A percentile compares a stretch with the other conserved stretches of the same genome.
These are phyloP conservation scores for Candida nemodendra DNA, from an alignment of 805 yeast species.

Conservation along the genomic window DNA sequence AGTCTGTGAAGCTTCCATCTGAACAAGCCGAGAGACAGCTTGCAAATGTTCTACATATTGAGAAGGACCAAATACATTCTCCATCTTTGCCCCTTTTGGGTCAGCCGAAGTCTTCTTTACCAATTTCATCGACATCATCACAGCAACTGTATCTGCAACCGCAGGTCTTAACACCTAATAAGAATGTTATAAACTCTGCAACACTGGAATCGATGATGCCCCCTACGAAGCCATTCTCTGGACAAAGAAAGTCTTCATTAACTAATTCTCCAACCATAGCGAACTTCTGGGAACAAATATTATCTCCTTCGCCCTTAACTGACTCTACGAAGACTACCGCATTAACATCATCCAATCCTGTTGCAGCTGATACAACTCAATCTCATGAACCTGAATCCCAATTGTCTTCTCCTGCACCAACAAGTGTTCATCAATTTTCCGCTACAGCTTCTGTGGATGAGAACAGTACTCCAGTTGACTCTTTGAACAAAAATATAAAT, in stretches of 20 bases:
- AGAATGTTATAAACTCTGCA: constrained; percentile 21
- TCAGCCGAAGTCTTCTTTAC: not conserved
- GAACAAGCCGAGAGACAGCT: no score
- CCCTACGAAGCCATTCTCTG: constrained; percentile 24
- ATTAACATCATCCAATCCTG: constrained; percentile 2
- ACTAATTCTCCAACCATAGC: constrained; percentile 21
- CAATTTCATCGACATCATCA: not conserved
- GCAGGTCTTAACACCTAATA: constrained; percentile 20
- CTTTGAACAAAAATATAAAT: constrained; percentile 10
- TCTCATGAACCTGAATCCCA: constrained; percentile 7
- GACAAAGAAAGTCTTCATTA: constrained; percentile 9
- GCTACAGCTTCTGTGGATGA: constrained; percentile 12
- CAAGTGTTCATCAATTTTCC: constrained; percentile 6
- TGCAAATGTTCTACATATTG: no score
- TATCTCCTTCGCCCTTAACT: constrained; percentile 8
- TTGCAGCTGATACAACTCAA: constrained; percentile 2
- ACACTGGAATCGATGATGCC: constrained; percentile 14
- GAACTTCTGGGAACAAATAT: constrained; percentile 20
- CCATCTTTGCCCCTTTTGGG: not conserved
- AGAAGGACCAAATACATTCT: not conserved
- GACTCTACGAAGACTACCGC: constrained; percentile 10
- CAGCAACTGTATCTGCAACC: constrained; percentile 1
- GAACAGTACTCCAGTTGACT: constrained; percentile 10
- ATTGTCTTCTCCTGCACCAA: constrained; percentile 9
- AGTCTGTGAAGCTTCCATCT: not conserved